A percentile compares a stretch with the other conserved stretches of the same genome.
Evolutionary conservation across 2,329 filamentous ascomycete genomes (phyloP).

Genomic region (Colletotrichum noveboracense): DNA sequence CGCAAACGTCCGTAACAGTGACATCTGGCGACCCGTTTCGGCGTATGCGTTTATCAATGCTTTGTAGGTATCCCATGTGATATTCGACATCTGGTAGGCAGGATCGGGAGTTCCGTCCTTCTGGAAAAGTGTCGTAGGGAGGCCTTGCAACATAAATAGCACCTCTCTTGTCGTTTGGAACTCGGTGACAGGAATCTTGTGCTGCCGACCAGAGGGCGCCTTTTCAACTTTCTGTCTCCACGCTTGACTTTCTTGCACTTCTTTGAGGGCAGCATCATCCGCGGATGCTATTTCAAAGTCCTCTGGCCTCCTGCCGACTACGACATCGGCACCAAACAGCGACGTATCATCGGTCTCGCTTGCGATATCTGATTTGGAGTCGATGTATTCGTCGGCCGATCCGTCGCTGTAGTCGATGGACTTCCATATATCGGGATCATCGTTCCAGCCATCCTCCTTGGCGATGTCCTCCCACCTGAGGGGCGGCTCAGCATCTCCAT

Average conservation of each 20-base stretch:
- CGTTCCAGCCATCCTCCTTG: constrained; percentile 74
- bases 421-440: constrained; percentile 72
- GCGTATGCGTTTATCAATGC: constrained; percentile 53
- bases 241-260: constrained; percentile 47
- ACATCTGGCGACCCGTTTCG: constrained; percentile 50
- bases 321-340: constrained; percentile 36
- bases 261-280: constrained; percentile 32
- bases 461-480: constrained; percentile 84
- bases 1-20: constrained; percentile 50
- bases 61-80: constrained; percentile 55
- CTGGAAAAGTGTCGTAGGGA: constrained; percentile 76
- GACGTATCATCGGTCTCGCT: constrained; percentile 41
- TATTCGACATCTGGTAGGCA: constrained; percentile 50
- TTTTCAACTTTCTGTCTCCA: constrained; percentile 41
- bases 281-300: constrained; percentile 34
- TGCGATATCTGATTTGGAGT: constrained; percentile 38
- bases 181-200: constrained; percentile 19
- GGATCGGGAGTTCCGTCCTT: constrained; percentile 41
- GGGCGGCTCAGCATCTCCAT: constrained; percentile 46
- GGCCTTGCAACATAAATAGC: constrained; percentile 83
- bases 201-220: not conserved
- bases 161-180: constrained; percentile 41
- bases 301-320: constrained; percentile 31
- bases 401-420: constrained; percentile 72
- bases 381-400: constrained; percentile 61